phyloP scores from a whole-genome alignment of 2,329 filamentous ascomycete species.

The Monilinia aucupariae region DNA sequence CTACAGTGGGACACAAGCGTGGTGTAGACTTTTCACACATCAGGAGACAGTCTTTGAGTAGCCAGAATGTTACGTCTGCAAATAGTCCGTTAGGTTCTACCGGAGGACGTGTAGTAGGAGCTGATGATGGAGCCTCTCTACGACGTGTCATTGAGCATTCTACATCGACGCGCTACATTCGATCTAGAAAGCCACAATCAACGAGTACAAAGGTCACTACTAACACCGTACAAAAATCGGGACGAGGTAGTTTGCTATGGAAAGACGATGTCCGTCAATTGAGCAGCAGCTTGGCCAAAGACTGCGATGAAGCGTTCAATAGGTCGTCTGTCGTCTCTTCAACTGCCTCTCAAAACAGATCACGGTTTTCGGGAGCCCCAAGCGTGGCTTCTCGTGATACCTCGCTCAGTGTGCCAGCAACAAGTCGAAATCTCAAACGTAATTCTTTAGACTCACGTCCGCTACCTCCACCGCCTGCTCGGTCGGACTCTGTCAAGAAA shows the following conservation, averaged over 20 bases:
- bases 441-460: constrained; percentile 29
- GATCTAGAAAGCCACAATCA: constrained; percentile 29
- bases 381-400: constrained; percentile 5
- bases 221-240: constrained; percentile 19
- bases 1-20: constrained; percentile 51
- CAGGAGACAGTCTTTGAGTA: constrained; percentile 32
- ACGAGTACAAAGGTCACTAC: constrained; percentile 15
- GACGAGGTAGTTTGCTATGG: constrained; percentile 38
- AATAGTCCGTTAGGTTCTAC: not conserved
- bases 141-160: constrained; percentile 18
- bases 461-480: constrained; percentile 32
- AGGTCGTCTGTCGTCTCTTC: constrained; percentile 46
- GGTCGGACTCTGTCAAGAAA: constrained; percentile 31
- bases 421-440: constrained; percentile 17
- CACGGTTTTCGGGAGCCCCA: constrained; percentile 10
- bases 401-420: constrained; percentile 1
- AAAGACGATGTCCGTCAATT: constrained; percentile 78
- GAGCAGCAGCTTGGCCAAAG: constrained; percentile 78
- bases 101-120: constrained; percentile 24
- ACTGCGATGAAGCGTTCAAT: constrained; percentile 90
- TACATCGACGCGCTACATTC: constrained; percentile 30
- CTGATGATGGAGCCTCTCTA: constrained; percentile 24
- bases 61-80: constrained; percentile 14
- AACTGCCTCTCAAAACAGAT: not conserved
- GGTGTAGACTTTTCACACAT: constrained; percentile 59